These are phyloP conservation scores for Hansenula sp. DNA, from an alignment of 1,139 yeast species.

Conservation along the genomic window DNA sequence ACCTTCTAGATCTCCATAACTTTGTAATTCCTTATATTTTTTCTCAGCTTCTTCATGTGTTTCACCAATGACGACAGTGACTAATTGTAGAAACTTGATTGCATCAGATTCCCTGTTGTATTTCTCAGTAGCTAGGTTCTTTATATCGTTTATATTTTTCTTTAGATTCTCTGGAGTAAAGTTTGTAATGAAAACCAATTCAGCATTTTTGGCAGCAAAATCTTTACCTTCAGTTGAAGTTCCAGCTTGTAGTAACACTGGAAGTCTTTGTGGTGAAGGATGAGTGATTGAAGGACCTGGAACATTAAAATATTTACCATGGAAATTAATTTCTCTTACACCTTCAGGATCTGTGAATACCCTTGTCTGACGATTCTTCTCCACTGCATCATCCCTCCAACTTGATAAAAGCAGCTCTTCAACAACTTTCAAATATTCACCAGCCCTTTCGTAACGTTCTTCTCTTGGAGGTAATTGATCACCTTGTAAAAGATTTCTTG, in stretches of 20 bases:
- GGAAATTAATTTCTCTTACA: slow-evolving; percentile 31
- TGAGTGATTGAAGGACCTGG: slow-evolving; percentile 35
- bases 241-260: slow-evolving; percentile 41
- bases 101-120: slow-evolving; percentile 22
- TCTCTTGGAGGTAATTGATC: slow-evolving; percentile 37
- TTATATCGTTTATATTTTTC: slow-evolving; percentile 17
- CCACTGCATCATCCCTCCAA: slow-evolving; percentile 38
- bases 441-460: slow-evolving; percentile 35
- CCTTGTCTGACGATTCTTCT: slow-evolving; percentile 25
- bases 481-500: slow-evolving; percentile 29
- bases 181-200: slow-evolving; percentile 31
- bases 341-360: slow-evolving; percentile 32
- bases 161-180: slow-evolving; percentile 20
- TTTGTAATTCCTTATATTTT: slow-evolving; percentile 20
- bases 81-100: slow-evolving; percentile 22
- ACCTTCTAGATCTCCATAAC: slow-evolving; percentile 25
- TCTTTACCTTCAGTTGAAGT: slow-evolving; percentile 36
- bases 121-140: slow-evolving; percentile 19
- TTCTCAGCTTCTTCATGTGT: slow-evolving; percentile 27
- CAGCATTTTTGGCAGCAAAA: slow-evolving; percentile 40
- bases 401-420: slow-evolving; percentile 33
- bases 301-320: slow-evolving; percentile 33
- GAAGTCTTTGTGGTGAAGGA: slow-evolving; percentile 39
- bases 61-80: slow-evolving; percentile 23
- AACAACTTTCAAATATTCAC: slow-evolving; percentile 34